Evolutionary conservation across 2,329 filamentous ascomycete species (phyloP).

Genomic region (Aspergillus aculeatus): DNA sequence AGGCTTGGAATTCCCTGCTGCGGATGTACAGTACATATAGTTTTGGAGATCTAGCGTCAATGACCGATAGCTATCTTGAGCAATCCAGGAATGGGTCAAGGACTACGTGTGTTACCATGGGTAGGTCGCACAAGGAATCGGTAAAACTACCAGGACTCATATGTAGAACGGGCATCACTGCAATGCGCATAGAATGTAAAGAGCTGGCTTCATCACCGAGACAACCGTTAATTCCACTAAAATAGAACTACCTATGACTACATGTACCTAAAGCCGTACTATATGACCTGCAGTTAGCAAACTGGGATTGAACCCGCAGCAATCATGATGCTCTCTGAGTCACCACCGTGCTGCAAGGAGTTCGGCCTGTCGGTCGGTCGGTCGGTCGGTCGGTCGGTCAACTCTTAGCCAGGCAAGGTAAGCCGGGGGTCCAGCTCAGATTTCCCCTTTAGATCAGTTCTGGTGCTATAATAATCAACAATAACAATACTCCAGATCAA

Average conservation of each 20-base stretch:
- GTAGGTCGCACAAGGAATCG: neutral
- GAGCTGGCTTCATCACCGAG: neutral
- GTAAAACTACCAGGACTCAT: too few species aligned
- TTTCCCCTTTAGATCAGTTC: neutral
- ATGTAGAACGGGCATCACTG: neutral
- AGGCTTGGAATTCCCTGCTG: too few species aligned
- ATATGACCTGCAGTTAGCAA: neutral
- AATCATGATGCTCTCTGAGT: neutral
- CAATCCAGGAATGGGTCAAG: too few species aligned
- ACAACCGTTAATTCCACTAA: neutral
- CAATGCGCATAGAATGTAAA: neutral
- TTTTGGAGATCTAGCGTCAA: neutral
- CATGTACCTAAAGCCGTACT: neutral
- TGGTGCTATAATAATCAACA: neutral
- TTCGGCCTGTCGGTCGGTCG: neutral
- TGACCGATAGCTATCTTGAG: too few species aligned
- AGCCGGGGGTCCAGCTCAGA: neutral
- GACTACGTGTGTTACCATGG: neutral
- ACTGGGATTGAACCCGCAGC: neutral
- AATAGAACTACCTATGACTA: neutral
- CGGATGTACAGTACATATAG: too few species aligned
- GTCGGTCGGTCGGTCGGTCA: neutral
- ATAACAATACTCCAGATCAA: neutral
- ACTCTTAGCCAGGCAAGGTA: neutral
- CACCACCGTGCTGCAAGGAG: neutral